Evolutionary conservation across 495 filamentous ascomycete species (phyloP), one percentile per base, ranked within the genome.

Genomic region (Penicillium lividum): DNA sequence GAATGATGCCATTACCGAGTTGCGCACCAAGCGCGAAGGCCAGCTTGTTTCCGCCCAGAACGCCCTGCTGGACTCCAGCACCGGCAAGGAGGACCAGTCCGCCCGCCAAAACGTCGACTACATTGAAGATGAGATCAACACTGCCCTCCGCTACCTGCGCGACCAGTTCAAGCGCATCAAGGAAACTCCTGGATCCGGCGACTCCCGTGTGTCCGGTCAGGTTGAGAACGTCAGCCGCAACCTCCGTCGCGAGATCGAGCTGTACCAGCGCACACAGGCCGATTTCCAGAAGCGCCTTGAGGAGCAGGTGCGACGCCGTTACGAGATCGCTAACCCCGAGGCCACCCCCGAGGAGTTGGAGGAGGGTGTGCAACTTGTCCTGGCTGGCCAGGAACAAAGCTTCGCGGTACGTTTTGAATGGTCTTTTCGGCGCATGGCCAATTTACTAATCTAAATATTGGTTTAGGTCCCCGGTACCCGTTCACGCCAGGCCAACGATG

Each of bases 291-390:
- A 88, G 71, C 85, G 87, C 61, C 79, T 91, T n/a, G 79, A 86
- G 58, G 88, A 88, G 42, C 91, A 94, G 71, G 87, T 92, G 73
- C 89, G 86, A 58, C 84, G 94, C 51, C 92, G 96, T 64, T 94
- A 93, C 72, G 84, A 89, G 57, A 96, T 97, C 68, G 92, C 94
- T 60, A 83, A 84, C 62, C 92, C 93, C 16, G 87, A 97, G 57
- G 90, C 91, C 7, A 85, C 82, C 55, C 92, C 95, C 29, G 83
- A 82, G 53, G 91, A 98, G 69, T 81, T 97, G 45, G 82, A 84
- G 42, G 82, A 87, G 57, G 91, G 88, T 45, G 86, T 91, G 7
- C 84, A 90, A 60, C 86, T 86, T 68, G 84, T 87, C 6, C 77
- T 84, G 31, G 78, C 81, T 55, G 80, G 85, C 49, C 81, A 86